Conservation (phyloP, 116 monocot species). For the Trichopus zeylanicus region DNA sequence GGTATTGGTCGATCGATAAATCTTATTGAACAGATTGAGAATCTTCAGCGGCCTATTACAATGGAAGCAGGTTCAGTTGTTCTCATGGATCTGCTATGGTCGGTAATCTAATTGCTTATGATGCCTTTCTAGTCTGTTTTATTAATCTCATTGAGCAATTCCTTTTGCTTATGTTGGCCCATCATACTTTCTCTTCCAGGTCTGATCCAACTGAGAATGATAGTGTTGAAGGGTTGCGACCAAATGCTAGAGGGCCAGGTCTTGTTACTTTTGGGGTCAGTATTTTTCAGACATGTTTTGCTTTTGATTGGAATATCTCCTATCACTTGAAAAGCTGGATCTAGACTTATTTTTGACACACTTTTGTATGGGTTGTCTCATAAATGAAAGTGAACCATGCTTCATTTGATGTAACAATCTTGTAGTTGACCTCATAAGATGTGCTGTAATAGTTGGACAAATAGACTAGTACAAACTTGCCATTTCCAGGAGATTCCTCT, state of each 20-base stretch:
- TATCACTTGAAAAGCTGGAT: too few species aligned
- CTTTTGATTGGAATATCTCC: neutral
- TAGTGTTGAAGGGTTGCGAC: slow-evolving; percentile 94
- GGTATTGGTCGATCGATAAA: slow-evolving; percentile 98
- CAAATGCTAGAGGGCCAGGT: slow-evolving; percentile 98
- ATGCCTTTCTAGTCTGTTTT: neutral
- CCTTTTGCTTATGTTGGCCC: neutral
- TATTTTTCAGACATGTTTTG: too few species aligned
- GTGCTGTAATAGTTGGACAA: too few species aligned
- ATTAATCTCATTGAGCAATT: neutral
- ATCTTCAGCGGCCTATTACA: slow-evolving; percentile 89
- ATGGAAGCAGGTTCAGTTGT: slow-evolving; percentile 98
- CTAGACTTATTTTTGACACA: too few species aligned
- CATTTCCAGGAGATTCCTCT: too few species aligned
- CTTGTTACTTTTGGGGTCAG: slow-evolving; percentile 98
- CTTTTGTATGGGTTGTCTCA: too few species aligned
- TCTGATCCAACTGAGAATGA: slow-evolving; percentile 99
- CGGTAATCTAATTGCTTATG: neutral
- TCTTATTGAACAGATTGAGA: slow-evolving; percentile 92
- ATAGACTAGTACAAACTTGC: too few species aligned
- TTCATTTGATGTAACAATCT: too few species aligned
- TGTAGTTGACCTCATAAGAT: too few species aligned
- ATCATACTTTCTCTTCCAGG: slow-evolving; percentile 39
- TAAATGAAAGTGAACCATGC: too few species aligned
- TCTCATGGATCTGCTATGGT: slow-evolving; percentile 99